phyloP scores from a whole-genome alignment of 352 stramenopile genomes.

The Aphanomyces stellatus region DNA sequence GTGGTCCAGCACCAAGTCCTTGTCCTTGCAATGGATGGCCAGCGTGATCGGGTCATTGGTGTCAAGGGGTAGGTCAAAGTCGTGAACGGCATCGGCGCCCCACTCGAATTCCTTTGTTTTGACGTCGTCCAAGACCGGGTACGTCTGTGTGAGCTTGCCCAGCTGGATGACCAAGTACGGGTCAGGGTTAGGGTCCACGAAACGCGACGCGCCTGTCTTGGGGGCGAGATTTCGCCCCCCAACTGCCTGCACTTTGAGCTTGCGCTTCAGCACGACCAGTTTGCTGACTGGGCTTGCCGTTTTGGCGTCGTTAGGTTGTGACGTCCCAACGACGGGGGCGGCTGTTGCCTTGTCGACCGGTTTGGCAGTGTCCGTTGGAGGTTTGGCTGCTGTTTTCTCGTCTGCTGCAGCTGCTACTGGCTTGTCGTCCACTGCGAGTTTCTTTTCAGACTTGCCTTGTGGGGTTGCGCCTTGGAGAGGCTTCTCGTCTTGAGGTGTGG shows the following conservation, averaged over 20 bases:
- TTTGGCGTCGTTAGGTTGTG: no score
- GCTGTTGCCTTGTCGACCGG: no score
- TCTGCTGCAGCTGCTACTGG: no score
- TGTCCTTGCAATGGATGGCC: constrained; percentile 40
- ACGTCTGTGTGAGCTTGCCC: constrained; percentile 24
- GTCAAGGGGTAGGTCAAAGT: constrained; percentile 26
- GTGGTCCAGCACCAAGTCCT: constrained; percentile 34
- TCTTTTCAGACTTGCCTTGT: no score
- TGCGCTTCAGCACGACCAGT: neutral
- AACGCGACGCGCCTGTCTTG: neutral
- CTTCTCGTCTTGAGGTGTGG: no score
- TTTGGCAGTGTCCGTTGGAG: no score
- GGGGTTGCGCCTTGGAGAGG: no score
- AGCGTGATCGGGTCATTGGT: constrained; percentile 21
- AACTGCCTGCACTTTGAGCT: constrained; percentile 1
- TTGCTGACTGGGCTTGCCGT: no score
- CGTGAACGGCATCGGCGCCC: constrained; percentile 27
- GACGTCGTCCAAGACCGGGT: constrained; percentile 32
- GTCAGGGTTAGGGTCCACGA: constrained; percentile 37
- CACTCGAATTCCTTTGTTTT: constrained; percentile 38
- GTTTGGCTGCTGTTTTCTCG: no score
- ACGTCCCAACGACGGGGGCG: no score
- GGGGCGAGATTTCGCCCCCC: constrained; percentile 11
- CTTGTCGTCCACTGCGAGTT: no score
- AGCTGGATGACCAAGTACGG: constrained; percentile 40